Evolutionary conservation across 2,329 filamentous ascomycete genomes (phyloP), one percentile per base, ranked within the genome.

Genomic region (Ceratocystis albifundus): DNA sequence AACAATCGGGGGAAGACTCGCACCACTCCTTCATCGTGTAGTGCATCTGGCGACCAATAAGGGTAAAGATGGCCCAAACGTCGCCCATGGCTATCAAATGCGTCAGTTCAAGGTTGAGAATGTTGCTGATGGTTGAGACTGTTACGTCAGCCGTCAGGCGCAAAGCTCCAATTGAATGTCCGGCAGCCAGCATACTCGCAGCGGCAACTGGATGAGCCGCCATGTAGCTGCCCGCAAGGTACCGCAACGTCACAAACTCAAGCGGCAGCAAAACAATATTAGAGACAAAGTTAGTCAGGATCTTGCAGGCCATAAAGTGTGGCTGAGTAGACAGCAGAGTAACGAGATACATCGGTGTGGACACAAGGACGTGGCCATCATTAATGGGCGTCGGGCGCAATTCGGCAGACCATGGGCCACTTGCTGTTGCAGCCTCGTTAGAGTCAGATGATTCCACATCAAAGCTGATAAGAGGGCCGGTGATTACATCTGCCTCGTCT

Each of bases 361-460:
- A 69, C 65, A 12, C 65, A 64, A 12, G 69, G 66, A 53, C 72
- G 72, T 15, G 72, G 62, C 45, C 78, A 76, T 2, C 71, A 67
- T 0, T 73, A 73, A 30, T 74, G 6, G 64, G 73, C 68, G 79
- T 84, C 2, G 82, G 81, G 0, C 82, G 78, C 20, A 85, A 72
- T 70, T 85, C 83, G 12, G 83, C 82, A 3, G 80, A 82, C 83
- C 83, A 85, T 1, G 82, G 72, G 3, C 67, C 67, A 1, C 61
- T 59, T 15, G 80, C 82, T 1, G 79, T 75, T 1, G 79, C 79
- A 2, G 77, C 76, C 61, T 82, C 80, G 2, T 76, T 77, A 0
- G 80, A 75, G 61, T 84, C 82, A 2, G 78, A 80, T 0, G 82
- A 80, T 69, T 85, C 83, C 32, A 85, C 82, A 66, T 85, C 83